Evolutionary conservation across 139 green algal genomes (phyloP), one percentile per base, ranked within the genome.

Genomic region (Chlorella vulgaris): DNA sequence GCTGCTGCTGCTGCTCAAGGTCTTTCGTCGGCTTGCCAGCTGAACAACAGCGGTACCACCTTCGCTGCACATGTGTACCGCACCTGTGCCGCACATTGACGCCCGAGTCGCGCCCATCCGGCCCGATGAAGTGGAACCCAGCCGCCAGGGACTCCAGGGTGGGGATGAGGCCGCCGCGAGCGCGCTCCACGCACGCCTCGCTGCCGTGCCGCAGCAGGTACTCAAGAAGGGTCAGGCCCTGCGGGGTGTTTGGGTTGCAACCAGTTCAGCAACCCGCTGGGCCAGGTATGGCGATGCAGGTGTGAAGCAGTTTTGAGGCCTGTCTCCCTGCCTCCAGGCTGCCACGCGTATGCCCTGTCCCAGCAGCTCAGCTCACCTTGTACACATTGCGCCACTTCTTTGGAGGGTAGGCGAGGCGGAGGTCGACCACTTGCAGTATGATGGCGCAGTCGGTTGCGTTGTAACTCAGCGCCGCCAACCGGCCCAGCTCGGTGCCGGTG

Each of bases 361-460:
- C n/a, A n/a, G n/a, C n/a, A n/a, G n/a, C n/a, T 50, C 22, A 7
- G 69, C 69, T 62, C 10, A 80, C 91, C 84, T 97, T 97, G 88
- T 97, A 97, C 7, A 95, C 89, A 67, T 94, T 95, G 35, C 90
- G 84, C 93, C 93, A 97, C 50, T 94, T 95, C 7, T 91, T 78
- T 8, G 90, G 71, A 8, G 89, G 86, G 29, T 91, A 91, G 0
- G 55, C 85, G 4, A 97, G 83, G 15, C 93, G 87, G 62, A 90
- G 85, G 51, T 93, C 84, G 31, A 97, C 55, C 18, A 96, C 90
- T 15, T 88, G 83, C 86, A 93, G 90, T 19, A 96, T 94, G 60
- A 91, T 86, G 22, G 88, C 73, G 65, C 84, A 89, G 53, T 93
- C 80, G 28, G 88, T 68, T 0, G 68, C 78, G 18, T 91, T 47